A percentile compares a stretch with the other conserved stretches of the same genome.
These are phyloP conservation scores for Coemansia sp. DNA, from an alignment of 192 early-diverging fungal genomes.

Conservation along the genomic window DNA sequence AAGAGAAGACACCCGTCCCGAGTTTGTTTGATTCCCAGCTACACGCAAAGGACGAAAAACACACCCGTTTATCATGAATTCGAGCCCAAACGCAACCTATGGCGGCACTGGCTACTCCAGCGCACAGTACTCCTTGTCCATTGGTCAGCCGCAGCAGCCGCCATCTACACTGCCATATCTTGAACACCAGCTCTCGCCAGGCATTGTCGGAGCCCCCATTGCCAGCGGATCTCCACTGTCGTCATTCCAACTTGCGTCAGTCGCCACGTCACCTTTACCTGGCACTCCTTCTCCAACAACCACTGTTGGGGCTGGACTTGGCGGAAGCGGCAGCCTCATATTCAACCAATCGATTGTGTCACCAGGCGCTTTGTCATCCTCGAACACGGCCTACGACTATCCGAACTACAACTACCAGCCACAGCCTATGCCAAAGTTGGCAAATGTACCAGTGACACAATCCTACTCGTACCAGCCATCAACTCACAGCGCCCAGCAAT, in stretches of 20 bases:
- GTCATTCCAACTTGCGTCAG: conserved; percentile 6
- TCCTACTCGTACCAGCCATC: conserved; percentile 21
- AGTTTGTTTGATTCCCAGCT: too few relatives aligned
- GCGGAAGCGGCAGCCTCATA: not conserved
- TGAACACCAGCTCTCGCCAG: conserved; percentile 5
- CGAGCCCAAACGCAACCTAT: conserved; percentile 6
- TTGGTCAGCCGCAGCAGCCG: not conserved
- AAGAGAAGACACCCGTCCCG: not conserved
- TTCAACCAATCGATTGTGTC: conserved; percentile 9
- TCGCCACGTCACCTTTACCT: not conserved
- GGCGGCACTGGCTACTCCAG: not conserved
- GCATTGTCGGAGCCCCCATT: not conserved
- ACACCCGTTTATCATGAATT: not conserved
- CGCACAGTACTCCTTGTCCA: not conserved
- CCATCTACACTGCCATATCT: not conserved
- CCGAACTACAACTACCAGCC: conserved; percentile 11
- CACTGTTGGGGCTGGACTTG: not conserved
- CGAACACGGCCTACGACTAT: conserved; percentile 4
- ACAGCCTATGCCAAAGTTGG: conserved; percentile 15
- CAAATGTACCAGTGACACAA: conserved; percentile 22
- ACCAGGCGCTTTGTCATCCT: not conserved
- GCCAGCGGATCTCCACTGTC: not conserved
- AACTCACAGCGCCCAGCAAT: not conserved
- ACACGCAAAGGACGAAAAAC: too few relatives aligned
- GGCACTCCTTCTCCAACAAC: not conserved